Conservation (phyloP, 108 stramenopile genomes). For the Conticribra guillardii region DNA sequence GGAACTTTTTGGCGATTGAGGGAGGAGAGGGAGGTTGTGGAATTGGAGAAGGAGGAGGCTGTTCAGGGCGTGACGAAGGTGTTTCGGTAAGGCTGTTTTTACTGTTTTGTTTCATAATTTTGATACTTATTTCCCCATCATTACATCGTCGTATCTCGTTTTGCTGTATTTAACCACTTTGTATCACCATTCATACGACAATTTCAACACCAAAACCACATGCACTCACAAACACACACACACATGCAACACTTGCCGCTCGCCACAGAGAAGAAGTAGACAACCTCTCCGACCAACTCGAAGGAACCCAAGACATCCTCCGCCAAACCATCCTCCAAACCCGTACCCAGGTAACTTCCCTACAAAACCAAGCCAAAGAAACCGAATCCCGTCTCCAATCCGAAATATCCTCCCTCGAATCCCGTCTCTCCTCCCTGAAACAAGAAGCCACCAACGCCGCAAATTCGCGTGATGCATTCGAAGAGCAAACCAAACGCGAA, state of each 20-base stretch:
- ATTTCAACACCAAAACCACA: too few relatives aligned
- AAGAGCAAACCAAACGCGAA: constrained; percentile 19
- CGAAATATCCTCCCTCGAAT: constrained; percentile 35
- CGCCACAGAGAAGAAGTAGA: constrained; percentile 35
- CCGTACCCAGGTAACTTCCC: constrained; percentile 16
- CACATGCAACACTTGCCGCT: too few relatives aligned
- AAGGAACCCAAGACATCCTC: constrained; percentile 32
- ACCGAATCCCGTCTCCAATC: constrained; percentile 14
- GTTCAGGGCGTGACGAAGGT: constrained; percentile 13
- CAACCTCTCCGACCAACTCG: constrained; percentile 31
- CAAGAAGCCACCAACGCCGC: constrained; percentile 12
- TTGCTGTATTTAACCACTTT: neutral
- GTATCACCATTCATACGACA: neutral
- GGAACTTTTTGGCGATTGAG: neutral
- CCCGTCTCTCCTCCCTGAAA: constrained; percentile 19
- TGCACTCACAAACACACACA: too few relatives aligned
- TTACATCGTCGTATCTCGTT: neutral
- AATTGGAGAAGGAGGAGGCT: constrained; percentile 25
- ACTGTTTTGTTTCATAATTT: neutral
- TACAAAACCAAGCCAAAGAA: constrained; percentile 32
- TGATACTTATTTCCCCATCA: neutral
- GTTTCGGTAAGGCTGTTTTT: constrained; percentile 18
- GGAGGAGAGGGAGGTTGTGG: constrained; percentile 18
- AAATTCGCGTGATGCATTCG: constrained; percentile 1
- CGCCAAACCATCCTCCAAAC: constrained; percentile 29